Evolutionary conservation across 2,329 filamentous ascomycete genomes (phyloP).

Genomic region (Nemania sp.): DNA sequence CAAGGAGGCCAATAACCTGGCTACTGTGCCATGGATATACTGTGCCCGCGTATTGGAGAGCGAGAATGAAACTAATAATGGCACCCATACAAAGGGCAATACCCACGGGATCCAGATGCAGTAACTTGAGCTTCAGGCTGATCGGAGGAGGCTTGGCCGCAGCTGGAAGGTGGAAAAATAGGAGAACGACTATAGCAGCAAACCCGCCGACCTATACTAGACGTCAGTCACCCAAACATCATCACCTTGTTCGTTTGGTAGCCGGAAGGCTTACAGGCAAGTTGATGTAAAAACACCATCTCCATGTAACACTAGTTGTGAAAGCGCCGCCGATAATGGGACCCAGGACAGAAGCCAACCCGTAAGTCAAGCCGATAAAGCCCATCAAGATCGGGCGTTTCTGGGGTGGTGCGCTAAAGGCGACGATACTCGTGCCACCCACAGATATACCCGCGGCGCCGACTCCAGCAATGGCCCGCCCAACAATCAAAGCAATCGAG

Average conservation of each 20-base stretch:
- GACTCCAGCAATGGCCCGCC: slow-evolving; percentile 39
- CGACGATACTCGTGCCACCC: slow-evolving; percentile 51
- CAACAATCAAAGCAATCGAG: slow-evolving; percentile 38
- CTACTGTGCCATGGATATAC: background rate
- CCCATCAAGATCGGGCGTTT: slow-evolving; percentile 41
- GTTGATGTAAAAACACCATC: slow-evolving; percentile 43
- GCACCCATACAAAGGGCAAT: background rate
- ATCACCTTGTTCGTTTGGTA: too few species aligned
- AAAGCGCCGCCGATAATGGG: slow-evolving; percentile 4
- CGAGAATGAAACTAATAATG: background rate
- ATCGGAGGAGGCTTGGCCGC: slow-evolving; percentile 12
- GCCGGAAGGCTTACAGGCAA: slow-evolving; percentile 37
- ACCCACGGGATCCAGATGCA: slow-evolving; percentile 27
- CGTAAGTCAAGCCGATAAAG: slow-evolving; percentile 54
- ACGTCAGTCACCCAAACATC: too few species aligned
- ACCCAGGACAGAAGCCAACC: background rate
- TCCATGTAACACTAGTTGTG: slow-evolving; percentile 1
- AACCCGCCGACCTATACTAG: too few species aligned
- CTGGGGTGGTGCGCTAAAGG: slow-evolving; percentile 24
- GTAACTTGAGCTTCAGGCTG: slow-evolving; percentile 19
- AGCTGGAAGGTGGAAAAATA: slow-evolving; percentile 25
- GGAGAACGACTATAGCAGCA: slow-evolving; percentile 24
- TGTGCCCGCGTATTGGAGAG: background rate
- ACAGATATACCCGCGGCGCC: slow-evolving; percentile 55
- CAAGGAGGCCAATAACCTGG: background rate